These are phyloP conservation scores for Cladosporium colombiae DNA, from an alignment of 2,329 filamentous ascomycete species.

Conservation along the genomic window DNA sequence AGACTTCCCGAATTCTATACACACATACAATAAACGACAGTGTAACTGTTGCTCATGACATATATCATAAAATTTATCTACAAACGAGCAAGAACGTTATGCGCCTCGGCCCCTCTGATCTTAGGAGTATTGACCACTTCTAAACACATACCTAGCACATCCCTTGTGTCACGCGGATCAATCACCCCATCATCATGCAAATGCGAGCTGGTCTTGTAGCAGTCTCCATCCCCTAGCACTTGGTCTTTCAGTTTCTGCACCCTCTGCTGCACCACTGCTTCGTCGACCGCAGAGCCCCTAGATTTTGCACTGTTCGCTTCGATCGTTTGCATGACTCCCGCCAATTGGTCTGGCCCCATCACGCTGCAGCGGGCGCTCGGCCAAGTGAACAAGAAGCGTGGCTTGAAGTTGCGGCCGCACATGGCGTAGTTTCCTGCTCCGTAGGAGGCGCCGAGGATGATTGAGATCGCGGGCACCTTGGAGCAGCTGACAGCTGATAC, in stretches of 20 bases:
- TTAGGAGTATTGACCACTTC: neutral
- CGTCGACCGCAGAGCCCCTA: neutral
- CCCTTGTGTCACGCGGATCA: neutral
- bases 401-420: constrained; percentile 47
- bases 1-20: no score
- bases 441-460: constrained; percentile 49
- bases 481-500: constrained; percentile 49
- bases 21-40: no score
- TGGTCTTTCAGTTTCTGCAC: neutral
- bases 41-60: no score
- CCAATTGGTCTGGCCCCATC: constrained; percentile 20
- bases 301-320: constrained; percentile 12
- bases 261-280: neutral
- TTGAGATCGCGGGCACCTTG: constrained; percentile 47
- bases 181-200: constrained; percentile 12
- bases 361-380: constrained; percentile 19
- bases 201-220: constrained; percentile 7
- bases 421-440: constrained; percentile 52
- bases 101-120: neutral
- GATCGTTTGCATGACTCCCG: constrained; percentile 20
- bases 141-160: neutral
- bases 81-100: neutral
- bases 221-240: constrained; percentile 9
- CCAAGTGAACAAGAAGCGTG: constrained; percentile 48
- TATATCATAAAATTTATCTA: neutral